Evolutionary conservation across 1,284 basidiomycete species (phyloP).

Genomic region (Thelephora terrestris): DNA sequence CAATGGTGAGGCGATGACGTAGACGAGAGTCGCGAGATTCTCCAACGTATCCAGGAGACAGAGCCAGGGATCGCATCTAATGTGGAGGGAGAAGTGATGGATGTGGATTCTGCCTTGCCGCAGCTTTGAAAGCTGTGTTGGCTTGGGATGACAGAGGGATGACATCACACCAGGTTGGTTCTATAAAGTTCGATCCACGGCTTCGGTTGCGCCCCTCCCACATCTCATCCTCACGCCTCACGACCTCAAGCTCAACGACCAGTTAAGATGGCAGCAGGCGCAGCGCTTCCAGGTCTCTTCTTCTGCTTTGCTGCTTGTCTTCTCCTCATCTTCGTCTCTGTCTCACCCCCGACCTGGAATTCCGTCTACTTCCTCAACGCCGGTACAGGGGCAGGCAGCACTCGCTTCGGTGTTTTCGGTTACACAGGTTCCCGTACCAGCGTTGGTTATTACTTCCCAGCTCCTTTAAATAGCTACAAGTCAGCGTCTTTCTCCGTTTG

Average conservation of each 20-base stretch:
- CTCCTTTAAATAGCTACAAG: constrained; percentile 22
- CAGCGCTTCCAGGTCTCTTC: constrained; percentile 39
- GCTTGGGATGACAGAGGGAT: too few relatives aligned
- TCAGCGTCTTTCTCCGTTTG: constrained; percentile 11
- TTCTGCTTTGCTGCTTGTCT: constrained; percentile 51
- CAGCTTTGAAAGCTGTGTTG: too few relatives aligned
- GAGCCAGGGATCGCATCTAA: too few relatives aligned
- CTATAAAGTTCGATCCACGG: too few relatives aligned
- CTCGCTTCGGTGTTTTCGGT: constrained; percentile 70
- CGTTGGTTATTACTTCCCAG: constrained; percentile 51
- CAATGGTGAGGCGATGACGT: too few relatives aligned
- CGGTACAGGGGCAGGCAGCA: constrained; percentile 20
- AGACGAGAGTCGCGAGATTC: too few relatives aligned
- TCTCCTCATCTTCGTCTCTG: constrained; percentile 57
- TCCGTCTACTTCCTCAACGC: constrained; percentile 58
- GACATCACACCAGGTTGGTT: too few relatives aligned
- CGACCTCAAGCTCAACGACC: not conserved
- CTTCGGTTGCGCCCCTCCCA: too few relatives aligned
- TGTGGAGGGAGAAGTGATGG: too few relatives aligned
- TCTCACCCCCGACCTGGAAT: constrained; percentile 67
- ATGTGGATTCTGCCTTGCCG: too few relatives aligned
- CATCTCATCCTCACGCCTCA: too few relatives aligned
- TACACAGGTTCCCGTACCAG: constrained; percentile 45
- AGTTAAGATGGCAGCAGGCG: constrained; percentile 24
- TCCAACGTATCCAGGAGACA: too few relatives aligned